A percentile compares a stretch with the other conserved stretches of the same genome.
phyloP scores from a whole-genome alignment of 495 filamentous ascomycete species.

The Geopyxis carbonaria region DNA sequence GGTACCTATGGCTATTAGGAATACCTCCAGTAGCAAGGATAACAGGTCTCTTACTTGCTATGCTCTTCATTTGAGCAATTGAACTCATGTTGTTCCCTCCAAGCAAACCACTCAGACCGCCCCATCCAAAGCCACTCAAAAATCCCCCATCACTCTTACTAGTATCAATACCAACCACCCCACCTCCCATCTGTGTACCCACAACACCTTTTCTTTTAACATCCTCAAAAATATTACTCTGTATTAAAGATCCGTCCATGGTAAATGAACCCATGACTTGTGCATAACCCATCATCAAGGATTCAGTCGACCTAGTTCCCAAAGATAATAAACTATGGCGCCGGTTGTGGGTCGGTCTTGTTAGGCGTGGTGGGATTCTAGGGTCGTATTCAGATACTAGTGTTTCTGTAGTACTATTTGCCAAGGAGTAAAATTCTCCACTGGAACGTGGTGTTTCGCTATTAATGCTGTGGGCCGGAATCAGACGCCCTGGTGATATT shows the following conservation, averaged over 20 bases:
- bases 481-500: slow-evolving; percentile 9
- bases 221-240: slow-evolving; percentile 80
- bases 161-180: slow-evolving; percentile 63
- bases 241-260: slow-evolving; percentile 77
- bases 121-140: slow-evolving; percentile 74
- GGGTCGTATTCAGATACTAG: slow-evolving; percentile 76
- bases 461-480: slow-evolving; percentile 27
- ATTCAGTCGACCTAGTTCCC: slow-evolving; percentile 39
- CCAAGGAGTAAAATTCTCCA: slow-evolving; percentile 82
- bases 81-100: slow-evolving; percentile 75
- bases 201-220: slow-evolving; percentile 88
- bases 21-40: neutral
- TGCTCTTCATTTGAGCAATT: slow-evolving; percentile 82
- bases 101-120: slow-evolving; percentile 71
- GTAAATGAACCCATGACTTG: slow-evolving; percentile 88
- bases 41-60: slow-evolving; percentile 33
- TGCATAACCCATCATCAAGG: slow-evolving; percentile 93
- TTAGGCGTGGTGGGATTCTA: slow-evolving; percentile 37
- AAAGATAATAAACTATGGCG: slow-evolving; percentile 28
- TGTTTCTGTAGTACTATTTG: slow-evolving; percentile 87
- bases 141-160: slow-evolving; percentile 62
- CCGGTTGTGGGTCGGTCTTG: slow-evolving; percentile 40
- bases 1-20: slow-evolving; percentile 31
- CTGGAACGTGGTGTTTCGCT: slow-evolving; percentile 66
- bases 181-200: slow-evolving; percentile 62